These are phyloP conservation scores for Vitis riparia DNA, from an alignment of 164 flowering plant species.

Conservation along the genomic window DNA sequence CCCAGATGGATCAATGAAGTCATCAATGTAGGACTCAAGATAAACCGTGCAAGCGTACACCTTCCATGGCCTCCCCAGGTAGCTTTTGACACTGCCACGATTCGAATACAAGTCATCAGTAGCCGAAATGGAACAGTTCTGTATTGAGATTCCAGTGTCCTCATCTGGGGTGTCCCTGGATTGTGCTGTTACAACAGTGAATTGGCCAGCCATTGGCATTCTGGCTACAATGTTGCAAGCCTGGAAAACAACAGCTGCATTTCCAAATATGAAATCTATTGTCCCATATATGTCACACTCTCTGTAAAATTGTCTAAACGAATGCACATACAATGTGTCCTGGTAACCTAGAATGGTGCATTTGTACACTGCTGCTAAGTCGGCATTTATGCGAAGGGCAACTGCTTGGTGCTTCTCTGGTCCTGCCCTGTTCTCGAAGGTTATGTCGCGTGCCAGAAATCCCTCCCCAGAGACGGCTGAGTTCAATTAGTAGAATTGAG, in stretches of 20 bases:
- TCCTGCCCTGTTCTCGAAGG: conserved; percentile 80
- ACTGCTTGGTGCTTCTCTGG: conserved; percentile 80
- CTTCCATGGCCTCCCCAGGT: conserved; percentile 86
- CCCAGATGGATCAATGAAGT: conserved; percentile 52
- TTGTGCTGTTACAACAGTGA: conserved; percentile 73
- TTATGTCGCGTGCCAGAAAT: conserved; percentile 73
- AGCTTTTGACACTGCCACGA: conserved; percentile 40
- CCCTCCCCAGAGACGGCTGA: conserved; percentile 84
- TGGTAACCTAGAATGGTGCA: conserved; percentile 70
- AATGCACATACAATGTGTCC: conserved; percentile 76
- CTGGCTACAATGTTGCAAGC: conserved; percentile 56
- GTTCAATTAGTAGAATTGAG: neutral
- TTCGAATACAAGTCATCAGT: conserved; percentile 46
- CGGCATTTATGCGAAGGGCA: conserved; percentile 78
- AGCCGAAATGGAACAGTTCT: conserved; percentile 65
- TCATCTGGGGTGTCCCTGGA: conserved; percentile 53
- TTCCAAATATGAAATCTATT: conserved; percentile 81
- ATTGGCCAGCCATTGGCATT: conserved; percentile 63
- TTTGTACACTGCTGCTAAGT: conserved; percentile 54
- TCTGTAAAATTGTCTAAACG: conserved; percentile 79
- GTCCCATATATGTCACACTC: conserved; percentile 86
- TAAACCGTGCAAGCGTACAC: conserved; percentile 56
- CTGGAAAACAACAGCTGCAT: conserved; percentile 81
- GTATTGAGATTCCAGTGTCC: conserved; percentile 75
- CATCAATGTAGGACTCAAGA: conserved; percentile 67